Evolutionary conservation across 352 stramenopile genomes (phyloP), one percentile per base, ranked within the genome.

Genomic region (Phytophthora sp.): DNA sequence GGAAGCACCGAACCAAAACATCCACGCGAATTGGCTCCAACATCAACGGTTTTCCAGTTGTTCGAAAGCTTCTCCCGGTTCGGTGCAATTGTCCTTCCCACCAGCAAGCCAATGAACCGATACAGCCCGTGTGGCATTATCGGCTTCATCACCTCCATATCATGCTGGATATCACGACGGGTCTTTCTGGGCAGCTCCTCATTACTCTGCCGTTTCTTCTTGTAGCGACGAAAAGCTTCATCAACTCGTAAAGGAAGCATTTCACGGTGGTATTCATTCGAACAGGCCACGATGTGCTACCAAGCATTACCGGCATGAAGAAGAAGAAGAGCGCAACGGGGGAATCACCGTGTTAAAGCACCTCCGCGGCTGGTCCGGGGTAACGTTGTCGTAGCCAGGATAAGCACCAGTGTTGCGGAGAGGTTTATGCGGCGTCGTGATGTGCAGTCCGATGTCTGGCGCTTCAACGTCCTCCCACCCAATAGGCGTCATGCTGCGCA

Each of bases 251-350:
- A 6, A 6, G 51, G 45, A 0, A 64, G 26, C 44, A 50, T 65
- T 4, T 63, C 38, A 2, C 49, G 45, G 20, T 52, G 52, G 33
- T 73, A 64, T 20, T 63, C 20, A 15, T 63, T 68, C 5, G 57
- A 63, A 15, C 38, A 61, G 0, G 20, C 39, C 2, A 52, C 51
- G 27, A 73, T 68, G 15, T 73, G 49, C 24, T 63, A 35, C 57
- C 57, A 68, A 68, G 24, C 0, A 57, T 33, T 0, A 67, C 57
- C 9, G 57, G 57, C 44, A 68, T 24, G 8, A 61, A 68, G 18
- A 18, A 65, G 33, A 68, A 58, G 18, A n/a, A n/a, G n/a, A n/a
- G n/a, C n/a, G n/a, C n/a, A n/a, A n/a, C n/a, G n/a, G n/a, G n/a
- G n/a, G n/a, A 68, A 68, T 62, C 63, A 18, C 30, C 63, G 1